These are phyloP conservation scores for Coniochaeta sp. DNA, from an alignment of 2,329 filamentous ascomycete species.

Conservation along the genomic window DNA sequence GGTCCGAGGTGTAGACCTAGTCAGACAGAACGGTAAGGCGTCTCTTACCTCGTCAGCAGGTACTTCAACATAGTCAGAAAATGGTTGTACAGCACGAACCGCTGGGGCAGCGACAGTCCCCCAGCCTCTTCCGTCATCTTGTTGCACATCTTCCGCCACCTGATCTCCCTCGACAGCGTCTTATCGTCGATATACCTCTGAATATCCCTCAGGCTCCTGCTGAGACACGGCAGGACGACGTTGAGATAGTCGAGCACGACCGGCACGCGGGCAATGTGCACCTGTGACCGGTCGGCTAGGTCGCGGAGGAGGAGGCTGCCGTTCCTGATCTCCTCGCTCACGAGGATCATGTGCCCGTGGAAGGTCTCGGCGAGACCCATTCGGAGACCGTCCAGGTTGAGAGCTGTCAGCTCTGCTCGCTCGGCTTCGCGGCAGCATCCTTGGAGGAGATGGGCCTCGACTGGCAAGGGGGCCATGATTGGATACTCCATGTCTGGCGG, in stretches of 20 bases:
- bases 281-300: conserved; percentile 45
- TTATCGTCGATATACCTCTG: conserved; percentile 42
- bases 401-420: conserved; percentile 39
- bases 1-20: neutral
- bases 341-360: conserved; percentile 37
- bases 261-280: conserved; percentile 41
- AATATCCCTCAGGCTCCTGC: conserved; percentile 46
- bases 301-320: conserved; percentile 42
- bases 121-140: conserved; percentile 44
- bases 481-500: conserved; percentile 8
- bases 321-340: conserved; percentile 39
- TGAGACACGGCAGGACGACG: conserved; percentile 48
- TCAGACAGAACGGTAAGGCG: neutral
- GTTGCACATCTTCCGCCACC: conserved; percentile 55
- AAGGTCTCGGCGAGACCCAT: conserved; percentile 33
- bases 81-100: conserved; percentile 50
- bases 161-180: conserved; percentile 35
- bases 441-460: conserved; percentile 32
- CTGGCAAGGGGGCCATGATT: conserved; percentile 5
- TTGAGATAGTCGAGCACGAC: conserved; percentile 49
- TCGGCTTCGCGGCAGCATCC: conserved; percentile 50
- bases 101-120: conserved; percentile 41
- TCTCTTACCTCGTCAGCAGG: conserved; percentile 41
- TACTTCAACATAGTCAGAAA: conserved; percentile 42
- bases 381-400: conserved; percentile 42